phyloP scores from a whole-genome alignment of 176 grass and related monocot genomes.

The Oryza meridionalis region DNA sequence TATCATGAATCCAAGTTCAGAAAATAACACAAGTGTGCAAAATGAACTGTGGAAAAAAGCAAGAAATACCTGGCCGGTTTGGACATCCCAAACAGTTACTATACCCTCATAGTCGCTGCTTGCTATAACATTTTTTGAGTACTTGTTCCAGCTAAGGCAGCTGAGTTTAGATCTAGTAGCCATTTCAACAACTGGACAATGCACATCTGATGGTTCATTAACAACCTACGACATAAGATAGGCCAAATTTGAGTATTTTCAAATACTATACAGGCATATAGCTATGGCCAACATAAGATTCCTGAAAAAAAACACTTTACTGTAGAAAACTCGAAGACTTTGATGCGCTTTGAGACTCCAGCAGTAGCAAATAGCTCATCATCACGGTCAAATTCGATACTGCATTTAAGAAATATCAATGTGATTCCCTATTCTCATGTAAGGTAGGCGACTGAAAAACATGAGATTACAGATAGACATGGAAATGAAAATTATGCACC shows the following conservation, averaged over 20 bases:
- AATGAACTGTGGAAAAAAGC: constrained; percentile 12
- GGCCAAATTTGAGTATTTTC: constrained; percentile 15
- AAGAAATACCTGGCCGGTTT: constrained; percentile 76
- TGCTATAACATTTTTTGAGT: constrained; percentile 99
- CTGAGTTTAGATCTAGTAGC: constrained; percentile 95
- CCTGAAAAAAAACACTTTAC: constrained; percentile 56
- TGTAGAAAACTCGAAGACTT: constrained; percentile 96
- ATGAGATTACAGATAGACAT: neutral
- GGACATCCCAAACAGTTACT: constrained; percentile 99
- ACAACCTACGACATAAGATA: constrained; percentile 66
- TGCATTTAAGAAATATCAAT: constrained; percentile 54
- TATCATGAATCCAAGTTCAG: constrained; percentile 9
- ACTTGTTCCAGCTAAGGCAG: constrained; percentile 99
- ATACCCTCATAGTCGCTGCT: constrained; percentile 99
- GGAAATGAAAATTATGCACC: constrained; percentile 25
- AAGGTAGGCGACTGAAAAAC: neutral
- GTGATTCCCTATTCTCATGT: neutral
- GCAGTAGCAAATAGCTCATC: constrained; percentile 98
- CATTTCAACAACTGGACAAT: constrained; percentile 98
- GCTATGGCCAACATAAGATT: neutral
- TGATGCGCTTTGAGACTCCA: constrained; percentile 98
- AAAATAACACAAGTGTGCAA: constrained; percentile 30
- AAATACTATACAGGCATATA: constrained; percentile 8
- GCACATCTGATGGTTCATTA: constrained; percentile 87
- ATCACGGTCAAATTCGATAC: constrained; percentile 98